A percentile compares a stretch with the other conserved stretches of the same genome.
Conservation (phyloP, 2,329 filamentous ascomycete genomes). For the Fusarium secorum region DNA sequence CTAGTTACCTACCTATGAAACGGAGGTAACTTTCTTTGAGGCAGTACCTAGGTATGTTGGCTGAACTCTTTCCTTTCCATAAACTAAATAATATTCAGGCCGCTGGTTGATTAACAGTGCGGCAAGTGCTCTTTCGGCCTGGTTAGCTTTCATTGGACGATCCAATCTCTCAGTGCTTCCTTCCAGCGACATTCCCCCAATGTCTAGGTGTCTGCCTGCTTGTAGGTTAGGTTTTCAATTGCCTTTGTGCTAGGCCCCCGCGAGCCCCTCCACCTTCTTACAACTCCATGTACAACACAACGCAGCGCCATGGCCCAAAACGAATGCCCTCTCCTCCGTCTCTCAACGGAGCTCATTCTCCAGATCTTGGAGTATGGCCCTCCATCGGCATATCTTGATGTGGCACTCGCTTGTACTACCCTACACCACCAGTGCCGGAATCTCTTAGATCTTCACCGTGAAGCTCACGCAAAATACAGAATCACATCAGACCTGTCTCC, state of each 20-base stretch:
- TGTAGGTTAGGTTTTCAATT: too few relatives aligned
- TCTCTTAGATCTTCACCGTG: neutral
- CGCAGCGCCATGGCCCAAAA: neutral
- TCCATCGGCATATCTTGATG: neutral
- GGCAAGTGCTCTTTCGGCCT: neutral
- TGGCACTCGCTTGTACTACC: slow-evolving; percentile 16
- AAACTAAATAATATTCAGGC: too few relatives aligned
- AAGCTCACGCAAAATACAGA: neutral
- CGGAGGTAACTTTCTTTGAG: too few relatives aligned
- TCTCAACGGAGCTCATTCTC: slow-evolving; percentile 13
- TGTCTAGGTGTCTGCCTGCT: neutral
- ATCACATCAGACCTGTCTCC: slow-evolving; percentile 12
- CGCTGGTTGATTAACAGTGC: neutral
- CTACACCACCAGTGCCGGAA: neutral
- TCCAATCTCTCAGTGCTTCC: neutral
- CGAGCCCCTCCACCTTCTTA: neutral
- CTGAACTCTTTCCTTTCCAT: neutral
- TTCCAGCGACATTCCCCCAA: neutral
- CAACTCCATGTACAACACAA: neutral
- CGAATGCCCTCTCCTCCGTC: neutral
- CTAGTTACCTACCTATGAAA: neutral
- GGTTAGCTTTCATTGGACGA: neutral
- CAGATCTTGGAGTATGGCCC: neutral
- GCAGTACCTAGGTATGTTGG: too few relatives aligned
- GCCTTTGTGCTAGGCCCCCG: neutral